Conservation (phyloP, 345 rosid species). For the Leavenworthia alabamica region DNA sequence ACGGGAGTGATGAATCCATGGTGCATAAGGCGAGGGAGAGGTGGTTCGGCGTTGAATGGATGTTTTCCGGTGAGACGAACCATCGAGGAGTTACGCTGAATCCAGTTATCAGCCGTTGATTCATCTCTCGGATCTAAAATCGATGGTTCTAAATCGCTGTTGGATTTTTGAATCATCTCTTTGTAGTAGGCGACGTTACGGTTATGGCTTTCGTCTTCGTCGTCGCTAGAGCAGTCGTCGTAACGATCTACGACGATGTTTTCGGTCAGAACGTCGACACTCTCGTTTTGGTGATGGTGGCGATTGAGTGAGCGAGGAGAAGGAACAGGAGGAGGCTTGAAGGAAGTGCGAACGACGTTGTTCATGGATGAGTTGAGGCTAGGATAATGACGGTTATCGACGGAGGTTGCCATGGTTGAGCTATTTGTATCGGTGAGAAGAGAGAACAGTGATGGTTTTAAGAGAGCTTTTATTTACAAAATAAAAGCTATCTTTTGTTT, state of each 20-base stretch:
- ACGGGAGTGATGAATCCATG: conserved; percentile 94
- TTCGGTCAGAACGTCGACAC: background rate
- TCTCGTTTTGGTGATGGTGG: conserved; percentile 39
- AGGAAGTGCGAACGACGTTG: conserved; percentile 50
- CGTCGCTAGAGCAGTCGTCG: conserved; percentile 38
- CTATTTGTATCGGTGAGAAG: conserved; percentile 4
- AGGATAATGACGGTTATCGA: conserved; percentile 64
- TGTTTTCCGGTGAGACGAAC: conserved; percentile 95
- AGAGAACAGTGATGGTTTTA: background rate
- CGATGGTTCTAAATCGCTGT: conserved; percentile 67
- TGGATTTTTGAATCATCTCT: conserved; percentile 41
- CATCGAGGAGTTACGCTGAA: conserved; percentile 71
- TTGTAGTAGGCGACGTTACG: conserved; percentile 31
- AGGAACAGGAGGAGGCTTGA: conserved; percentile 35
- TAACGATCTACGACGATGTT: conserved; percentile 22
- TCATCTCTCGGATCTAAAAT: conserved; percentile 59
- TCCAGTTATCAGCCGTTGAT: conserved; percentile 72
- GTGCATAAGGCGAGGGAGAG: conserved; percentile 73
- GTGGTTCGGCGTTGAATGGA: conserved; percentile 86
- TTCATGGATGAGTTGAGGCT: conserved; percentile 42
- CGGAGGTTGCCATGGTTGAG: conserved; percentile 63
- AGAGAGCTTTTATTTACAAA: background rate
- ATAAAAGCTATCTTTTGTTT: background rate
- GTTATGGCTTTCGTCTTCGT: conserved; percentile 40
- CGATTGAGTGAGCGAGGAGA: conserved; percentile 27